Conservation (phyloP, 192 early-diverging fungal species). For the Helicostylum pulchrum region DNA sequence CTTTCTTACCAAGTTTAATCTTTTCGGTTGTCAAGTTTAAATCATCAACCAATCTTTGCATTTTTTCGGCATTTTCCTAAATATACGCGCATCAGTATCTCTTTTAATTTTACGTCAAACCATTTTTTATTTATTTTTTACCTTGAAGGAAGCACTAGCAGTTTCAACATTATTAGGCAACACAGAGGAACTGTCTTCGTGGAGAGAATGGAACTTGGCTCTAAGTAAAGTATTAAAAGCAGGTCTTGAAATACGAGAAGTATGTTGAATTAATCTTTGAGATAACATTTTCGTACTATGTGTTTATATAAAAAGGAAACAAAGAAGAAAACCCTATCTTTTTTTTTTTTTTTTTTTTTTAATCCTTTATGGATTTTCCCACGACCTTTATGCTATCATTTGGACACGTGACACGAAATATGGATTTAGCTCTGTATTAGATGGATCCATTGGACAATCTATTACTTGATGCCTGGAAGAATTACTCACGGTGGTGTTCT, state of each 20-base stretch:
- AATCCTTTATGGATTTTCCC: background rate
- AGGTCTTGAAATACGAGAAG: no score
- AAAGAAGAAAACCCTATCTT: background rate
- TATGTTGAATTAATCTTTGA: background rate
- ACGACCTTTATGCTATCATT: background rate
- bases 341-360: constrained; percentile 3
- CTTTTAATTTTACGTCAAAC: background rate
- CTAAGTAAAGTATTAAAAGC: no score
- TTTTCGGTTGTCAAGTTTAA: constrained; percentile 60
- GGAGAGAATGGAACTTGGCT: constrained; percentile 32
- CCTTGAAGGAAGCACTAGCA: constrained; percentile 70
- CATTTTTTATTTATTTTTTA: constrained; percentile 28
- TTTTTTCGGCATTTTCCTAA: constrained; percentile 74
- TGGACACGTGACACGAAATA: no score
- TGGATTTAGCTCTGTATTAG: no score
- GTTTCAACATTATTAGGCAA: constrained; percentile 71
- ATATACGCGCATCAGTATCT: background rate
- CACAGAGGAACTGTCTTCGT: constrained; percentile 54
- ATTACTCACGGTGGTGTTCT: no score
- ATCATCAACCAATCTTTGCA: constrained; percentile 64
- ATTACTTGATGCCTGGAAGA: no score
- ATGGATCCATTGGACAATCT: no score
- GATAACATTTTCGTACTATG: background rate
- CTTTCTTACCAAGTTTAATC: constrained; percentile 71
- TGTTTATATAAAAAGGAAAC: background rate